Evolutionary conservation across 2,329 filamentous ascomycete species (phyloP).

Genomic region (Cryoendolithus antarcticus): DNA sequence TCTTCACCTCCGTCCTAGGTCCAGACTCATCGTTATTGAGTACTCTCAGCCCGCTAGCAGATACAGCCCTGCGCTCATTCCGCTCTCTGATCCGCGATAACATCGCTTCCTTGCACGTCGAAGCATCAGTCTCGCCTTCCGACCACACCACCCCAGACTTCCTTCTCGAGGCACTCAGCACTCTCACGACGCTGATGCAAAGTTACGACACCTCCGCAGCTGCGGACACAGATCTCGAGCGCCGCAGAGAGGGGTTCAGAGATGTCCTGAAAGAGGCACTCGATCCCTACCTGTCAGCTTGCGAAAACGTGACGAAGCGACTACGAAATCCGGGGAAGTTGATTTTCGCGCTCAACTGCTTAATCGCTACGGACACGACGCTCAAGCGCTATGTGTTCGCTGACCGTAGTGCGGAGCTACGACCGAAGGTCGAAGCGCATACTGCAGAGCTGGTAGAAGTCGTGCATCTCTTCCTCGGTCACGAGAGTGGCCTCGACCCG

Average conservation of each 20-base stretch:
- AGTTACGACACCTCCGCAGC: slow-evolving; percentile 75
- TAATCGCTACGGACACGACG: slow-evolving; percentile 44
- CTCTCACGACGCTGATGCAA: slow-evolving; percentile 66
- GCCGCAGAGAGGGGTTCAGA: too few relatives aligned
- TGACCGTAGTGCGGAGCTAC: slow-evolving; percentile 27
- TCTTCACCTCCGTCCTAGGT: slow-evolving; percentile 70
- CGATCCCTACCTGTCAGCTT: slow-evolving; percentile 73
- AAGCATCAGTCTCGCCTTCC: slow-evolving; percentile 53
- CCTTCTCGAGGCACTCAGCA: slow-evolving; percentile 65
- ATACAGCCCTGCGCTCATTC: slow-evolving; percentile 72
- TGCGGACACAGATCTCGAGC: slow-evolving; percentile 23
- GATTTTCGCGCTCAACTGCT: slow-evolving; percentile 64
- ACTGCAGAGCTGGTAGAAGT: slow-evolving; percentile 42
- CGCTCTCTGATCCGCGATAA: slow-evolving; percentile 69
- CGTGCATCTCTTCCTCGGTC: slow-evolving; percentile 54
- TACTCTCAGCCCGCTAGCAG: slow-evolving; percentile 55
- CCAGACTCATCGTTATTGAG: slow-evolving; percentile 56
- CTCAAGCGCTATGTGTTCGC: slow-evolving; percentile 52
- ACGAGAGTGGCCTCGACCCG: slow-evolving; percentile 56
- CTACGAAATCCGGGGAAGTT: slow-evolving; percentile 48
- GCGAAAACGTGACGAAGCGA: slow-evolving; percentile 53
- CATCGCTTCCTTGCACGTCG: slow-evolving; percentile 57
- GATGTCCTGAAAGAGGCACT: slow-evolving; percentile 60
- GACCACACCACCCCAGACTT: slow-evolving; percentile 71
- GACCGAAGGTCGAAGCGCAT: slow-evolving; percentile 16